Evolutionary conservation across 2,329 filamentous ascomycete genomes (phyloP).

Genomic region (Leptographium wingfieldii): DNA sequence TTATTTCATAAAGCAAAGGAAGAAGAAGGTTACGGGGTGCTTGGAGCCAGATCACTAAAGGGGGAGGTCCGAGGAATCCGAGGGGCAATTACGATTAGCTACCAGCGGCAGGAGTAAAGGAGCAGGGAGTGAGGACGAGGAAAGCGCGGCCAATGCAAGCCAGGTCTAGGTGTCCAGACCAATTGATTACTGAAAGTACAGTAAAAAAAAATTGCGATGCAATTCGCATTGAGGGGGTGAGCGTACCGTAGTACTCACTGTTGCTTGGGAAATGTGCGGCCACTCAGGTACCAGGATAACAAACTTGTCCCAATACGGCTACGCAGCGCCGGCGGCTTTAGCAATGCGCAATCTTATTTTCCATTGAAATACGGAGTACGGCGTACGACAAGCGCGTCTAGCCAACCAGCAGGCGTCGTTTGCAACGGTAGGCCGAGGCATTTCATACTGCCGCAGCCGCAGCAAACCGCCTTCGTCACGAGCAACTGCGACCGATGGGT

Average conservation of each 20-base stretch:
- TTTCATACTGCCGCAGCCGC: background rate
- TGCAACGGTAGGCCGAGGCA: background rate
- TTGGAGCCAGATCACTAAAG: background rate
- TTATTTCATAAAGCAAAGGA: slow-evolving; percentile 1
- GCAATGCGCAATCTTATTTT: slow-evolving; percentile 1
- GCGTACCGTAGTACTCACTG: background rate
- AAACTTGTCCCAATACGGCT: background rate
- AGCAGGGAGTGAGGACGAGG: background rate
- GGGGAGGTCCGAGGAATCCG: slow-evolving; percentile 4
- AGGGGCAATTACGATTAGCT: slow-evolving; percentile 2
- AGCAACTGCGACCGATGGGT: background rate
- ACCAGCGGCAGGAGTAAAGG: background rate
- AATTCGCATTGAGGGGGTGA: background rate
- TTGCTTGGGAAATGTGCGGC: background rate
- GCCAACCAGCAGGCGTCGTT: background rate
- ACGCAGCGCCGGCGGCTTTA: background rate
- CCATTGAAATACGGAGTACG: background rate
- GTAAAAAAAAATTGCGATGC: background rate
- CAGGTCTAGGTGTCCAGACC: background rate
- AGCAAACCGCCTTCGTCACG: background rate
- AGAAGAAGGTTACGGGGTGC: background rate
- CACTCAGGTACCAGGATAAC: background rate
- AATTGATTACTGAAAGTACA: background rate
- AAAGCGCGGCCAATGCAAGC: background rate
- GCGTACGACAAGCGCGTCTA: background rate